phyloP scores from a whole-genome alignment of 768 basidiomycete genomes.

The Trametes cingulata region DNA sequence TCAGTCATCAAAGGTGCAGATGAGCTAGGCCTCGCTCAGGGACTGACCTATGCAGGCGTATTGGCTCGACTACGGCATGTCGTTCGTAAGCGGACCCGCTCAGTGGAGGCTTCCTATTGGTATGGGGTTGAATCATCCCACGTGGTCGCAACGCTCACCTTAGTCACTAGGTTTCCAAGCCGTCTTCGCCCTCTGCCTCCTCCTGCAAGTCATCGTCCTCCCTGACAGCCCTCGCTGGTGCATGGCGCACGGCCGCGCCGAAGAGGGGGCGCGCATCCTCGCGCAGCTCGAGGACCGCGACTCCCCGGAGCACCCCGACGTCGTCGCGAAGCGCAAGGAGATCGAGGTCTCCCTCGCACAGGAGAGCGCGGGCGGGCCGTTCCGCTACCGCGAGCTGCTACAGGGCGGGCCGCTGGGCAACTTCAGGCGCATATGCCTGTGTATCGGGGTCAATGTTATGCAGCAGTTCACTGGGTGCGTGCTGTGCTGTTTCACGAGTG shows the following conservation, averaged over 20 bases:
- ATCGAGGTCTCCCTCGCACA: slow-evolving; percentile 39
- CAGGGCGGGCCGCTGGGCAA: slow-evolving; percentile 41
- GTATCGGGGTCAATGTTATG: slow-evolving; percentile 43
- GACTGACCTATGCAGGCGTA: slow-evolving; percentile 31
- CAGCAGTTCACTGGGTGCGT: slow-evolving; percentile 45
- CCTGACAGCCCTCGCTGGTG: slow-evolving; percentile 45
- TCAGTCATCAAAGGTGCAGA: slow-evolving; percentile 20
- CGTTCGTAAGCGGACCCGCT: slow-evolving; percentile 33
- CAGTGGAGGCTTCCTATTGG: slow-evolving; percentile 30
- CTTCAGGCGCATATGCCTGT: slow-evolving; percentile 40
- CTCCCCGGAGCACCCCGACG: slow-evolving; percentile 37
- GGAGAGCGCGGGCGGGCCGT: slow-evolving; percentile 41
- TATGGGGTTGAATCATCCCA: background rate
- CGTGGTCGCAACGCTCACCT: too few relatives aligned
- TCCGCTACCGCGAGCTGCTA: slow-evolving; percentile 37
- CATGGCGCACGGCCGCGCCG: slow-evolving; percentile 38
- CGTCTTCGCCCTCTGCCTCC: slow-evolving; percentile 39
- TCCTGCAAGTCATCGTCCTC: slow-evolving; percentile 38
- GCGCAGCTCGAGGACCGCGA: slow-evolving; percentile 36
- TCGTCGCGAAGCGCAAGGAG: slow-evolving; percentile 35
- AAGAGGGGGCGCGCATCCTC: slow-evolving; percentile 38
- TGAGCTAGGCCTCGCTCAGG: too few relatives aligned
- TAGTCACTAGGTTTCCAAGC: slow-evolving; percentile 45
- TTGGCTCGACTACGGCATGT: slow-evolving; percentile 45
- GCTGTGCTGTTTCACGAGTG: background rate